Base-by-base conservation (phyloP, 192 early-diverging fungal genomes). In the Backusella westeae region DNA sequence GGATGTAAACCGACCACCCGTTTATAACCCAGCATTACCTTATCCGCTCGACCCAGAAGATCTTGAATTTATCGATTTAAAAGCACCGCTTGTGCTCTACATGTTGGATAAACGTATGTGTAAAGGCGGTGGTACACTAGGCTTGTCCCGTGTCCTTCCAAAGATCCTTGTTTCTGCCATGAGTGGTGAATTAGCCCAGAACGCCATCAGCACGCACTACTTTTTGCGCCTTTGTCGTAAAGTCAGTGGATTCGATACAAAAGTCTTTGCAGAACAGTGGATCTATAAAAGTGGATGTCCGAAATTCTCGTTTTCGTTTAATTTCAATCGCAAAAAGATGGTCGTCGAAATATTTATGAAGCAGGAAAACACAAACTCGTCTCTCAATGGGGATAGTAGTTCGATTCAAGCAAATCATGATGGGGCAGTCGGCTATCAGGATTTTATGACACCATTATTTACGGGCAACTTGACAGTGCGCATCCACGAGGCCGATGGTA, bases 271-370 rank as follows among this genome's bases (percentile, higher is more conserved):
- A 10, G 93, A 95, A 26, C 96, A 98, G 85, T 98, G 98, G 97
- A 91, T 98, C 23, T 95, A 91, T 78, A 93, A 93, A 34, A 93
- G 93, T 42, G 97, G 96, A 5, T 95, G 92, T 76, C 98, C 98
- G 1, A 91, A 92, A 69, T 97, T 99, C 78, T 83, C 81, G 74
- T 90, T 97, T 49, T 74, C 75, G 21, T 96, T 94, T 75, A 84
- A 90, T 67, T 98, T 99, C 72, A 98, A 96, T 82, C 91, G 96
- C 44, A 98, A 97, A 85, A 97, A 97, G 82, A 93, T 98, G 90
- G 91, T 94, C 8, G 94, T 99, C 10, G 97, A 99, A 81, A 90
- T 99, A 74, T 87, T 85, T 49, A 90, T 96, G 86, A 85, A 83
- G 35, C 95, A 96, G 73, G 84, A 88, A 63, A 90, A 89, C 35